Evolutionary conservation across 306 rosid genomes (phyloP).

Genomic region (Begonia peltatifolia): DNA sequence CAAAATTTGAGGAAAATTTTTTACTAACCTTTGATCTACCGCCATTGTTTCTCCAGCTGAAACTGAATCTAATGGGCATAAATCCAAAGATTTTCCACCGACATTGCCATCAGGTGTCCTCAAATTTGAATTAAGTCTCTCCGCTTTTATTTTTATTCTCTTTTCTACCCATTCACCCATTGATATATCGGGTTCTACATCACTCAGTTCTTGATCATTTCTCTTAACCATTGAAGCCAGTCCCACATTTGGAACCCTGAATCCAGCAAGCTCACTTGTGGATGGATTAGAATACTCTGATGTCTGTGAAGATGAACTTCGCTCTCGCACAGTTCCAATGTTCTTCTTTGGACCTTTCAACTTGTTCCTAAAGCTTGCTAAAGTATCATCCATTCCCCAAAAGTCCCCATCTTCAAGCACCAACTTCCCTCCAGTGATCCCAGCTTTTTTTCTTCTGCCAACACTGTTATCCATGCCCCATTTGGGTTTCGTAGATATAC

Average conservation of each 20-base stretch:
- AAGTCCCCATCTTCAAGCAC: conserved; percentile 30
- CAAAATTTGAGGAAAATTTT: conserved; percentile 8
- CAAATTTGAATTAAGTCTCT: conserved; percentile 14
- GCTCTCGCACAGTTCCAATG: conserved; percentile 25
- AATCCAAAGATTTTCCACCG: conserved; percentile 15
- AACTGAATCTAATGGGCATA: conserved; percentile 9
- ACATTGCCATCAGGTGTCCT: conserved; percentile 4
- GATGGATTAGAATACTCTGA: conserved; percentile 22
- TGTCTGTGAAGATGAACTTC: conserved; percentile 15
- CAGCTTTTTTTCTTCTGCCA: conserved; percentile 27
- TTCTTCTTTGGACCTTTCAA: conserved; percentile 83
- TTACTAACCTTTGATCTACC: conserved; percentile 15
- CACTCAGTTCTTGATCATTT: conserved; percentile 9
- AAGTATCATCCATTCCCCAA: conserved; percentile 77
- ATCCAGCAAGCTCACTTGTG: conserved; percentile 12
- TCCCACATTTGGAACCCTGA: conserved; percentile 16
- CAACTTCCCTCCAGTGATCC: conserved; percentile 11
- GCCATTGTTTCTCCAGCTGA: conserved; percentile 12
- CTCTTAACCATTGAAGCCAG: conserved; percentile 6
- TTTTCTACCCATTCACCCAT: conserved; percentile 12
- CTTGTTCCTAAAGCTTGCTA: conserved; percentile 86
- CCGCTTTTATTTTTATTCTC: conserved; percentile 15
- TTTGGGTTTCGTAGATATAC: conserved; percentile 41
- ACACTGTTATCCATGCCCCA: conserved; percentile 18
- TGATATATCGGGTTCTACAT: conserved; percentile 16